A percentile compares a stretch with the other conserved stretches of the same genome.
Conservation (phyloP, 2,329 filamentous ascomycete genomes). For the Fusarium siculi region DNA sequence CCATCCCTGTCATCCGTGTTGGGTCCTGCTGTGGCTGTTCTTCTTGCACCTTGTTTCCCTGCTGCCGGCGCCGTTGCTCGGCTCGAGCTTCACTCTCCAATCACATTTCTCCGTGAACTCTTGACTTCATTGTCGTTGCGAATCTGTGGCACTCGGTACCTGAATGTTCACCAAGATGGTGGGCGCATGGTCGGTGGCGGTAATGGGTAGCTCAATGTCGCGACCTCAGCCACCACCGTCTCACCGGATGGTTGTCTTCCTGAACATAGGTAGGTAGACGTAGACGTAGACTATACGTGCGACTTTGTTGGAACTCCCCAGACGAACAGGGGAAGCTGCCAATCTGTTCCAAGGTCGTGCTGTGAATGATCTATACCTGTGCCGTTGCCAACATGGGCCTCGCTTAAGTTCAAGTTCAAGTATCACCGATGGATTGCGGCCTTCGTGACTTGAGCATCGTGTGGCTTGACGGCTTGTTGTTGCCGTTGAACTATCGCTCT, state of each 20-base stretch:
- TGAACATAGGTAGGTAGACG: background rate
- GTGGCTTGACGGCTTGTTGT: slow-evolving; percentile 21
- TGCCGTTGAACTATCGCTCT: slow-evolving; percentile 3
- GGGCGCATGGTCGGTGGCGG: slow-evolving; percentile 30
- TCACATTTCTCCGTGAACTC: slow-evolving; percentile 18
- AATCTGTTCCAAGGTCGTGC: slow-evolving; percentile 8
- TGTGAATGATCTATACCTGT: slow-evolving; percentile 7
- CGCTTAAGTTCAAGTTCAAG: background rate
- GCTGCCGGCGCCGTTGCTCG: slow-evolving; percentile 31
- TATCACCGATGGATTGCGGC: background rate
- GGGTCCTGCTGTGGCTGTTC: slow-evolving; percentile 33
- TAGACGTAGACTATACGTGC: background rate
- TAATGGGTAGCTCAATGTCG: slow-evolving; percentile 10
- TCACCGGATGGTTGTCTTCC: slow-evolving; percentile 12
- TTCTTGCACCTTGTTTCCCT: slow-evolving; percentile 32
- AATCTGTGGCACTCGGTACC: slow-evolving; percentile 38
- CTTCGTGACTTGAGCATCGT: slow-evolving; percentile 8
- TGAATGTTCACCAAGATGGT: slow-evolving; percentile 33
- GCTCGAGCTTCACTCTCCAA: slow-evolving; percentile 18
- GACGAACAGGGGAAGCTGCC: slow-evolving; percentile 13
- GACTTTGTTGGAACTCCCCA: background rate
- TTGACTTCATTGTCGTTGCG: slow-evolving; percentile 12
- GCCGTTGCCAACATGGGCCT: background rate
- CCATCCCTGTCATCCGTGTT: background rate
- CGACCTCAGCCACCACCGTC: slow-evolving; percentile 31